Evolutionary conservation across 257 asterid species (phyloP).

Genomic region (Penstemon barbatus): DNA sequence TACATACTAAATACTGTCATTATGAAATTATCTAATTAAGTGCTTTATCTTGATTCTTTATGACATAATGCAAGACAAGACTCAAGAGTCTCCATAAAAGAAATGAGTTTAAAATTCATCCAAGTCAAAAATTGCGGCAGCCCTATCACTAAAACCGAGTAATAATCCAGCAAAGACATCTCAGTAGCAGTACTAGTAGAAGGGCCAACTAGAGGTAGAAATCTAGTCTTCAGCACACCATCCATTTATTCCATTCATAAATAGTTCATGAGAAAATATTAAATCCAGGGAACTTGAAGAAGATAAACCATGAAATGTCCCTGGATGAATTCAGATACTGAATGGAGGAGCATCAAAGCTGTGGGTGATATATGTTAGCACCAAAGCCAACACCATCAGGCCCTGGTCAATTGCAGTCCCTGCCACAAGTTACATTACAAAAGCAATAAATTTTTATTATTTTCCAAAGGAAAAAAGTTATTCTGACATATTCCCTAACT

Average conservation of each 20-base stretch:
- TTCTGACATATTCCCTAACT: too few relatives aligned
- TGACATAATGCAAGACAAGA: neutral
- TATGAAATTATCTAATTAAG: too few relatives aligned
- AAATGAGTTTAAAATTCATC: neutral
- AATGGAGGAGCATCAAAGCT: constrained; percentile 56
- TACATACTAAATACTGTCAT: too few relatives aligned
- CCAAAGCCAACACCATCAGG: constrained; percentile 71
- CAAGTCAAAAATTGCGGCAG: too few relatives aligned
- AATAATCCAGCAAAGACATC: too few relatives aligned
- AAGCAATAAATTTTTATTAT: too few relatives aligned
- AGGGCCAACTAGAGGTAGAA: neutral
- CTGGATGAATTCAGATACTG: constrained; percentile 29
- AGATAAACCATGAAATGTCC: constrained; percentile 6
- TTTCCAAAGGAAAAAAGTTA: too few relatives aligned
- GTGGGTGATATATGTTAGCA: constrained; percentile 73
- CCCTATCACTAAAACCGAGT: too few relatives aligned
- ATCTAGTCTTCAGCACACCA: too few relatives aligned
- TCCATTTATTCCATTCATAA: too few relatives aligned
- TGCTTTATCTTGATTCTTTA: too few relatives aligned
- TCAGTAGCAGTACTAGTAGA: too few relatives aligned
- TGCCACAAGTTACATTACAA: constrained; percentile 22
- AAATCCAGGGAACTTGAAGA: constrained; percentile 17
- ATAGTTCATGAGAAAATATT: neutral
- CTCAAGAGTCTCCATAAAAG: neutral
- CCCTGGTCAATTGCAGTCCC: constrained; percentile 76